A percentile compares a stretch with the other conserved stretches of the same genome.
Evolutionary conservation across 345 rosid species (phyloP).

Genomic region (Gossypium herbaceum): DNA sequence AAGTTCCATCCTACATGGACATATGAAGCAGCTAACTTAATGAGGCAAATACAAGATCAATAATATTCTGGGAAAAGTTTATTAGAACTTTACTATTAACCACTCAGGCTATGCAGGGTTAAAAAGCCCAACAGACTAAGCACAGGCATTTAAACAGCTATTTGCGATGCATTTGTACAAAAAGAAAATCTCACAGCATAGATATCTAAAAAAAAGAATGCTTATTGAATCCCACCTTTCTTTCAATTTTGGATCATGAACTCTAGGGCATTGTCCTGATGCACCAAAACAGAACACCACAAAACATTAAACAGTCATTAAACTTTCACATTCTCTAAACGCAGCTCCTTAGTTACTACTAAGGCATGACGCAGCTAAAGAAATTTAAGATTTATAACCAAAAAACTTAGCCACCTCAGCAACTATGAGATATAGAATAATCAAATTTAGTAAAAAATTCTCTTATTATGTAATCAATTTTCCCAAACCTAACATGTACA

Average conservation of each 20-base stretch:
- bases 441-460: not conserved
- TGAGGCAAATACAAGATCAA: not conserved
- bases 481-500: not conserved
- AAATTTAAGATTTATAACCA: not conserved
- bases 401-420: not conserved
- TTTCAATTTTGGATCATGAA: slow-evolving; percentile 91
- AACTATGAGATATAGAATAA: not conserved
- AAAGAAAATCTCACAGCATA: not conserved
- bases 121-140: not conserved
- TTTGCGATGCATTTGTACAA: not conserved
- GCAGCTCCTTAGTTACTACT: not conserved
- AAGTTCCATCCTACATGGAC: slow-evolving; percentile 22
- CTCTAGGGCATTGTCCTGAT: slow-evolving; percentile 81
- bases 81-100: slow-evolving; percentile 2
- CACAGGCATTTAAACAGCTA: not conserved
- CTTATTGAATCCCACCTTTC: slow-evolving; percentile 63
- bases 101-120: not conserved
- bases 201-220: not conserved
- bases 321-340: not conserved
- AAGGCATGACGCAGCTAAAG: not conserved
- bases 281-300: slow-evolving; percentile 13
- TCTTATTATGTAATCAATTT: not conserved
- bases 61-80: not conserved
- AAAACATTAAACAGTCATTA: not conserved
- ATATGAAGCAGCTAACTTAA: slow-evolving; percentile 20